Evolutionary conservation across 257 asterid species (phyloP), one percentile per base, ranked within the genome.

Genomic region (Linaria vulgaris): DNA sequence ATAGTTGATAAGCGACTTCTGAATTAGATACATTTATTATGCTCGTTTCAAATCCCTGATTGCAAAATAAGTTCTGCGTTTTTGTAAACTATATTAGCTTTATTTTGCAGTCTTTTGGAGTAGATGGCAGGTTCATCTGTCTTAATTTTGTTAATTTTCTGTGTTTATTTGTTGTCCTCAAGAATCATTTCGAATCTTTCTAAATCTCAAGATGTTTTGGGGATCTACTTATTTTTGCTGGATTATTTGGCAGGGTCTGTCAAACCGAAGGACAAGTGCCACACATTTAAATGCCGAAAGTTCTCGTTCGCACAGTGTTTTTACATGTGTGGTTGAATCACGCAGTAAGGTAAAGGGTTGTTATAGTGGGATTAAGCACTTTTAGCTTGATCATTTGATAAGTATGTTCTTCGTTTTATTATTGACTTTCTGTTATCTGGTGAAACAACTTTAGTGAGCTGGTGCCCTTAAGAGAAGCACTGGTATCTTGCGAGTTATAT

Each of bases 281-380:
- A 94, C 99, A 47, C 78, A 85, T 73, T 77, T 85, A 66, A 94
- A 94, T 74, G 95, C 97, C 48, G 99, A 94, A 83, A 94, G 99
- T 80, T 94, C 99, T 60, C 90, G 99, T 31, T 94, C 99, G 69
- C 99, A 94, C 79, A 87, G 99, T 56, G 97, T 94, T 52, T 94
- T 94, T 76, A 90, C 99, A 20, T 94, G 97, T 79, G 88, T 94
- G 74, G 92, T 94, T 69, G 97, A 94, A 82, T 94, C 99, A 41
- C 96, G 95, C 54, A 70, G 84, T 85, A 94, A 94, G 97, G 99
- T 94, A 85, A 69, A 64, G 22, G 21, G 27, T 55, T 21, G 59
- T 61, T 10, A 31, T 11, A n/a, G 17, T 37, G 41, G 9, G 41
- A 34, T 11, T 11, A 34, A 34, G 1, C 41, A 34, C 62, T 56